phyloP scores from a whole-genome alignment of 75 land plant genomes.

The Isoetes taiwanensis region DNA sequence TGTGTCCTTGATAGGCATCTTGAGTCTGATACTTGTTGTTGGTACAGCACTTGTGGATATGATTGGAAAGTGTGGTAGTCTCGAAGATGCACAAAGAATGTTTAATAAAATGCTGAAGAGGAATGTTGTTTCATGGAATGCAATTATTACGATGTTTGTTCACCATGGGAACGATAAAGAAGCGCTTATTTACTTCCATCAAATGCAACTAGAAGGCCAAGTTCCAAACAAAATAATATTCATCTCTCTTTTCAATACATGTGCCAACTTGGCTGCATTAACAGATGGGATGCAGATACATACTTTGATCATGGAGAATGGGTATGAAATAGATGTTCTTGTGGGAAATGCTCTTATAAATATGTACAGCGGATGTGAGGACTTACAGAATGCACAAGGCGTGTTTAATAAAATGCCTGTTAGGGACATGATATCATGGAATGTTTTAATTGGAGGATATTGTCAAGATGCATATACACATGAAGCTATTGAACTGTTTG shows the following conservation, averaged over 20 bases:
- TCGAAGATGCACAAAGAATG: background rate
- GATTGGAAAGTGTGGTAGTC: background rate
- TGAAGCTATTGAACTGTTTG: too few species aligned
- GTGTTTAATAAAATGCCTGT: slow-evolving; percentile 7
- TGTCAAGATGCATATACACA: too few species aligned
- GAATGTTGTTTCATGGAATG: too few species aligned
- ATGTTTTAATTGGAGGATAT: too few species aligned
- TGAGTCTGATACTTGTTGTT: too few species aligned
- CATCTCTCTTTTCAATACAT: background rate
- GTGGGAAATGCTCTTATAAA: slow-evolving; percentile 1
- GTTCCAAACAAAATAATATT: background rate
- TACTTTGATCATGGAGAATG: background rate
- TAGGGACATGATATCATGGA: too few species aligned
- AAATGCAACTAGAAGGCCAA: too few species aligned
- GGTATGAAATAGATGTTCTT: slow-evolving; percentile 6
- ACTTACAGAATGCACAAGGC: background rate
- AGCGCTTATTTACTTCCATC: too few species aligned
- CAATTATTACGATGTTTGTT: too few species aligned
- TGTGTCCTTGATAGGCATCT: too few species aligned
- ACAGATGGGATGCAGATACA: slow-evolving; percentile 7
- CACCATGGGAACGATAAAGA: too few species aligned
- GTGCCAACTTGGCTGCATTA: background rate
- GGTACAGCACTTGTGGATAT: too few species aligned
- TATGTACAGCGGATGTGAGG: background rate
- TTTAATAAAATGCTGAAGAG: slow-evolving; percentile 10